Conservation (phyloP, 768 basidiomycete species). For the Cystobasidium tubakii region DNA sequence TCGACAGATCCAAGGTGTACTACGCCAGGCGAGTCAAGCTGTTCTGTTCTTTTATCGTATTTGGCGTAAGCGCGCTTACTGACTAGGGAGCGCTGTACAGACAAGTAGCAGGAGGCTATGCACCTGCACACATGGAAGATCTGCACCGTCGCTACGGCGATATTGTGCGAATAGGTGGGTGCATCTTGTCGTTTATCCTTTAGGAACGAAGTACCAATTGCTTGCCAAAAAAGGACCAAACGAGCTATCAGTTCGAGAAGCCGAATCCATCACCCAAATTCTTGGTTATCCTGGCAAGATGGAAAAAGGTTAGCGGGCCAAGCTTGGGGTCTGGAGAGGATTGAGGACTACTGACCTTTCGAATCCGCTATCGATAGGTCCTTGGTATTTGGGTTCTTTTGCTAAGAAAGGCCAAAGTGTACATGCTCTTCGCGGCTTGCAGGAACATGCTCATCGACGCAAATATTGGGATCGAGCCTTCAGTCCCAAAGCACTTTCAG, state of each 20-base stretch:
- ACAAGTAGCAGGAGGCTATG: neutral
- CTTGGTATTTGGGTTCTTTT: conserved; percentile 1
- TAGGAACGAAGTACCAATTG: neutral
- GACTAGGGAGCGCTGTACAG: neutral
- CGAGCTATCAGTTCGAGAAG: neutral
- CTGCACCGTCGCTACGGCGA: neutral
- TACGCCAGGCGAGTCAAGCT: neutral
- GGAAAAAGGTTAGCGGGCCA: neutral
- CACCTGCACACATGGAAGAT: neutral
- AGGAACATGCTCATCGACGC: neutral
- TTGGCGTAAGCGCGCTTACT: too few relatives aligned
- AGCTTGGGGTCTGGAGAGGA: neutral
- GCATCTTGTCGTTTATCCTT: neutral
- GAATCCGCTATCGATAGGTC: neutral
- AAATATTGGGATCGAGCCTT: neutral
- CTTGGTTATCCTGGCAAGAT: neutral
- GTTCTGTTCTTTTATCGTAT: too few relatives aligned
- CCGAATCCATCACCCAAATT: conserved; percentile 1
- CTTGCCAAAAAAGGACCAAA: neutral
- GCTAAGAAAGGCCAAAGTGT: neutral
- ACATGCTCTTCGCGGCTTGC: neutral
- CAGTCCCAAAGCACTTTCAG: neutral
- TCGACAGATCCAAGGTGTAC: neutral
- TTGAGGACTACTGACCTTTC: neutral
- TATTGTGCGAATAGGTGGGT: neutral